A percentile compares a stretch with the other conserved stretches of the same genome.
Conservation (phyloP, 2,329 filamentous ascomycete species). For the Penicillium hordei region DNA sequence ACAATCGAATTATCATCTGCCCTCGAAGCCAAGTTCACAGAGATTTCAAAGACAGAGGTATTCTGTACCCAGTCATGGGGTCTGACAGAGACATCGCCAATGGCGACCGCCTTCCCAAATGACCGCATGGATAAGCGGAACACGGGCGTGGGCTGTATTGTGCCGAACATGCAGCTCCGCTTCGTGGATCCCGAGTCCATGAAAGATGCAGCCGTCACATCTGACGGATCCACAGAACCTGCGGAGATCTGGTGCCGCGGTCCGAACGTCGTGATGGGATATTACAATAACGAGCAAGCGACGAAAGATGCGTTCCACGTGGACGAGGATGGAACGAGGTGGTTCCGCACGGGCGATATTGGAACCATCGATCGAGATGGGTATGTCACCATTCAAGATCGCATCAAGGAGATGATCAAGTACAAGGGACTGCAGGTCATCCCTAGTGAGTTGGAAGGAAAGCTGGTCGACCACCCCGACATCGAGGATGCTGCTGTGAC, state of each 20-base stretch:
- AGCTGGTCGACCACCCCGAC: slow-evolving; percentile 22
- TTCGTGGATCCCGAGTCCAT: slow-evolving; percentile 24
- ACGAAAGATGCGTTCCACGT: slow-evolving; percentile 17
- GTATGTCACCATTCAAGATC: slow-evolving; percentile 21
- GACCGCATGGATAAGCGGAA: slow-evolving; percentile 22
- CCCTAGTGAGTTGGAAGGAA: slow-evolving; percentile 24
- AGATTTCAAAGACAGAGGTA: slow-evolving; percentile 15
- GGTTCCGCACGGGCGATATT: slow-evolving; percentile 27
- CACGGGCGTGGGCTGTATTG: slow-evolving; percentile 18
- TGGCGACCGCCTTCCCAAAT: slow-evolving; percentile 20
- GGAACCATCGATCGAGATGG: slow-evolving; percentile 21
- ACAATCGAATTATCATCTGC: slow-evolving; percentile 17
- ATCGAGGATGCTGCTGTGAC: slow-evolving; percentile 24
- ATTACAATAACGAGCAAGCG: slow-evolving; percentile 22
- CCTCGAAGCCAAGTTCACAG: slow-evolving; percentile 18
- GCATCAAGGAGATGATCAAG: slow-evolving; percentile 29
- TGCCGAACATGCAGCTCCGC: slow-evolving; percentile 23
- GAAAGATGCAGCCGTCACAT: slow-evolving; percentile 12
- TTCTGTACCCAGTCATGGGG: slow-evolving; percentile 22
- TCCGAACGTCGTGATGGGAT: slow-evolving; percentile 21
- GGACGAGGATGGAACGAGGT: slow-evolving; percentile 18
- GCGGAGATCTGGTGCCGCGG: slow-evolving; percentile 25
- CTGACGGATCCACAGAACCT: slow-evolving; percentile 16
- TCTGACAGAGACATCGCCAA: slow-evolving; percentile 22
- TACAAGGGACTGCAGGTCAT: slow-evolving; percentile 26